phyloP scores from a whole-genome alignment of 495 filamentous ascomycete species.

The Viridothelium virens region DNA sequence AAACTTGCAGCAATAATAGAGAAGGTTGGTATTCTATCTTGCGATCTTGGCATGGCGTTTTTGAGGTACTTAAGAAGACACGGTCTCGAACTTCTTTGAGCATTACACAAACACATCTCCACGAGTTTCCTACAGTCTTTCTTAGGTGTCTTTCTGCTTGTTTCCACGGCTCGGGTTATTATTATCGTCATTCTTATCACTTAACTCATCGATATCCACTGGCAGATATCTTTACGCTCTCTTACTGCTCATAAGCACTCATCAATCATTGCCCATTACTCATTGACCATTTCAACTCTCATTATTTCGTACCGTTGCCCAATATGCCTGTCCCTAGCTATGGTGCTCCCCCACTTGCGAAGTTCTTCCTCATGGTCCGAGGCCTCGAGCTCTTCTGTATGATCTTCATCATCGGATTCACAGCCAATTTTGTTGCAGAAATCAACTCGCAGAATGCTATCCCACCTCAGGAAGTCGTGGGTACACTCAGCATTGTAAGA shows the following conservation, averaged over 20 bases:
- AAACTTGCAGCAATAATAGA: constrained; percentile 11
- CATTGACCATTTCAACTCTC: constrained; percentile 6
- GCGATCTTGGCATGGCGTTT: constrained; percentile 11
- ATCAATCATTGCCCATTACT: constrained; percentile 18
- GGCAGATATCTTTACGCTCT: constrained; percentile 27
- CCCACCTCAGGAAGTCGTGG: constrained; percentile 66
- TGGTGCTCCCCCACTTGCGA: constrained; percentile 61
- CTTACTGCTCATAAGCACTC: constrained; percentile 16
- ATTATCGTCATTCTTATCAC: constrained; percentile 17
- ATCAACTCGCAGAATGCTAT: constrained; percentile 57
- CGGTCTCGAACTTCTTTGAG: constrained; percentile 6
- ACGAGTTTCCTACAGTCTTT: constrained; percentile 29
- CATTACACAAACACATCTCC: constrained; percentile 22
- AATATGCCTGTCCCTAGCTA: constrained; percentile 48
- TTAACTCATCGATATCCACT: constrained; percentile 25
- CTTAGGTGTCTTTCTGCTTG: constrained; percentile 14
- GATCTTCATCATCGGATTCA: constrained; percentile 72
- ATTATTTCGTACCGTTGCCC: not conserved
- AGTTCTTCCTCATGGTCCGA: constrained; percentile 67
- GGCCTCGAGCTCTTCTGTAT: constrained; percentile 63
- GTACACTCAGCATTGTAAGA: constrained; percentile 70
- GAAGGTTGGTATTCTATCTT: constrained; percentile 13
- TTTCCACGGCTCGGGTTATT: constrained; percentile 7
- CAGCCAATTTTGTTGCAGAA: constrained; percentile 71
- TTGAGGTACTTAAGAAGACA: constrained; percentile 26